A percentile compares a stretch with the other conserved stretches of the same genome.
These are phyloP conservation scores for Favolaschia claudopus DNA, from an alignment of 768 basidiomycete species.

Conservation along the genomic window DNA sequence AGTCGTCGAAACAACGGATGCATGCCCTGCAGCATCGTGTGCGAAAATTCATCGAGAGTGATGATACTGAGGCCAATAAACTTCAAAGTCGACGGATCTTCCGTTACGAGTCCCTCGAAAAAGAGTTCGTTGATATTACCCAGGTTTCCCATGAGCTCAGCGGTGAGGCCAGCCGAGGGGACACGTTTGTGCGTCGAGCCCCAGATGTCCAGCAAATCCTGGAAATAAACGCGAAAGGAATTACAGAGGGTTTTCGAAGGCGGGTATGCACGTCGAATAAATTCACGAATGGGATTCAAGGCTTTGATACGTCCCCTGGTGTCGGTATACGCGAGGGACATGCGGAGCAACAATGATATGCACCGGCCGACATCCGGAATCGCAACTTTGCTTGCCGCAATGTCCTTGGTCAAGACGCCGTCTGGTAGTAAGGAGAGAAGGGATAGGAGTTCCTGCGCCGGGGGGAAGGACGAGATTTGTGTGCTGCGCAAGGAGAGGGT, in stretches of 20 bases:
- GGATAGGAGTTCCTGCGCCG: too few relatives aligned
- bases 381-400: too few relatives aligned
- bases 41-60: not conserved
- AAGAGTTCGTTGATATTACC: not conserved
- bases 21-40: conserved; percentile 6
- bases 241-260: not conserved
- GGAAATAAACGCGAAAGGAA: not conserved
- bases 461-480: too few relatives aligned
- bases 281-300: too few relatives aligned
- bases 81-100: not conserved
- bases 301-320: too few relatives aligned
- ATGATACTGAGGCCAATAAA: conserved; percentile 4
- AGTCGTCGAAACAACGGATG: not conserved
- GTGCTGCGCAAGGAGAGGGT: not conserved
- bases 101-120: not conserved
- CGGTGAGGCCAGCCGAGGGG: not conserved
- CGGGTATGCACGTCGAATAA: not conserved
- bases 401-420: too few relatives aligned
- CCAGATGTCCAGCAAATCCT: not conserved
- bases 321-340: too few relatives aligned
- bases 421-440: too few relatives aligned
- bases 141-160: not conserved
- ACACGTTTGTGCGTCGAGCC: not conserved
- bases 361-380: too few relatives aligned
- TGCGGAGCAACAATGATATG: too few relatives aligned